Evolutionary conservation across 1,139 yeast species (phyloP).

Genomic region (Sugiyamaella novakii): DNA sequence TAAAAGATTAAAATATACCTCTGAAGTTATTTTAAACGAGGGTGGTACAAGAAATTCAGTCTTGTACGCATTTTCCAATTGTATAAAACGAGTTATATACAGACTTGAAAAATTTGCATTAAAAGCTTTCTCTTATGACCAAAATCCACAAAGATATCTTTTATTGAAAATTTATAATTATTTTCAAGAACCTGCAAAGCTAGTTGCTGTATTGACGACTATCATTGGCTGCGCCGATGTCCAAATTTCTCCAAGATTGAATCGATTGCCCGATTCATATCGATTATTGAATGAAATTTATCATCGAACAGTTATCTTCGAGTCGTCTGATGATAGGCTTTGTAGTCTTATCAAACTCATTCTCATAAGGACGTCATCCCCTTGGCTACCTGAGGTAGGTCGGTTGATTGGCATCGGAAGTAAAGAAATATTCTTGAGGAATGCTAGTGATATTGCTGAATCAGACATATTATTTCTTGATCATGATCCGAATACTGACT

Average conservation of each 20-base stretch:
- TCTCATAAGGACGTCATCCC: constrained; percentile 30
- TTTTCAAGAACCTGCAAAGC: constrained; percentile 27
- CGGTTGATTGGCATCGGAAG: constrained; percentile 32
- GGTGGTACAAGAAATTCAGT: constrained; percentile 29
- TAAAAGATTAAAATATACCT: constrained; percentile 34
- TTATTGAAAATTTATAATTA: constrained; percentile 26
- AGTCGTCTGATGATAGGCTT: constrained; percentile 27
- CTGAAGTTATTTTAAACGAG: constrained; percentile 22
- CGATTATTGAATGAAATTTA: constrained; percentile 35
- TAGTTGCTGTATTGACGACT: constrained; percentile 33
- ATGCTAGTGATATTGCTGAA: constrained; percentile 18
- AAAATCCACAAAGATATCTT: background rate
- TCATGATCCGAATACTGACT: constrained; percentile 21
- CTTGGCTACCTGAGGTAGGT: constrained; percentile 33
- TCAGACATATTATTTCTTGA: constrained; percentile 23
- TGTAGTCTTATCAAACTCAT: constrained; percentile 29
- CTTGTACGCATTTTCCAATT: constrained; percentile 36
- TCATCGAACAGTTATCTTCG: constrained; percentile 29
- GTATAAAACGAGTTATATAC: constrained; percentile 32
- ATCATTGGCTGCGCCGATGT: constrained; percentile 40
- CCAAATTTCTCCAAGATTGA: constrained; percentile 28
- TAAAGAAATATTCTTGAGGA: constrained; percentile 24
- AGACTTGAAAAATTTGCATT: constrained; percentile 24
- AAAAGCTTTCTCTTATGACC: constrained; percentile 3
- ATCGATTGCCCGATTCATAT: constrained; percentile 33